Conservation (phyloP, 306 rosid species). For the Elaeagnus macrophylla region DNA sequence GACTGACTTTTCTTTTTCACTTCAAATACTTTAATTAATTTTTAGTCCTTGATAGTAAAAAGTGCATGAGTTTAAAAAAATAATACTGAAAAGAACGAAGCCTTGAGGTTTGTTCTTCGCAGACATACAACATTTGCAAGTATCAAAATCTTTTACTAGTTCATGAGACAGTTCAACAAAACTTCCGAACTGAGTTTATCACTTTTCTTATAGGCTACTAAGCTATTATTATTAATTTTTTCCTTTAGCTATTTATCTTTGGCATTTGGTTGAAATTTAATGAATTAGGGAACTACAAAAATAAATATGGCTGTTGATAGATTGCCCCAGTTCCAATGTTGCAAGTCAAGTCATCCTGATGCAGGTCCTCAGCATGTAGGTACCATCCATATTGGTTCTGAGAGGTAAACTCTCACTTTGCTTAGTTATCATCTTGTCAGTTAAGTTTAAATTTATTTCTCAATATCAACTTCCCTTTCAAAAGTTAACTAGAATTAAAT, state of each 20-base stretch:
- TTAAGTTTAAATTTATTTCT: background rate
- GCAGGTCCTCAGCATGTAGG: constrained; percentile 82
- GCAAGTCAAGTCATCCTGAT: constrained; percentile 44
- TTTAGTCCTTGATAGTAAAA: background rate
- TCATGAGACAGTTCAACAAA: no score
- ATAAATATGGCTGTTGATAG: constrained; percentile 80
- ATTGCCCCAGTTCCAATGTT: constrained; percentile 67
- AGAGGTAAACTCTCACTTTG: constrained; percentile 42
- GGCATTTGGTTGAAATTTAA: constrained; percentile 26
- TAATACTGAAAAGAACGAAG: background rate
- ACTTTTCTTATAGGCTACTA: background rate
- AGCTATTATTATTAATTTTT: background rate
- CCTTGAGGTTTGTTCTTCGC: background rate
- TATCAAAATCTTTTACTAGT: no score
- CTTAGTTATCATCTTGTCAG: background rate
- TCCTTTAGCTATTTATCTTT: background rate
- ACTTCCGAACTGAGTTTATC: no score
- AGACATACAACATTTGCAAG: no score
- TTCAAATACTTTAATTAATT: background rate
- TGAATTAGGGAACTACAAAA: constrained; percentile 81
- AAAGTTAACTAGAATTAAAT: no score
- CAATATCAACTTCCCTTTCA: no score
- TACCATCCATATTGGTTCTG: constrained; percentile 89
- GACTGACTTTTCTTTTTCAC: background rate
- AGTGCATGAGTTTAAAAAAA: background rate